A percentile compares a stretch with the other conserved stretches of the same genome.
Evolutionary conservation across 2,329 filamentous ascomycete species (phyloP).

Genomic region (Talaromyces sp.): DNA sequence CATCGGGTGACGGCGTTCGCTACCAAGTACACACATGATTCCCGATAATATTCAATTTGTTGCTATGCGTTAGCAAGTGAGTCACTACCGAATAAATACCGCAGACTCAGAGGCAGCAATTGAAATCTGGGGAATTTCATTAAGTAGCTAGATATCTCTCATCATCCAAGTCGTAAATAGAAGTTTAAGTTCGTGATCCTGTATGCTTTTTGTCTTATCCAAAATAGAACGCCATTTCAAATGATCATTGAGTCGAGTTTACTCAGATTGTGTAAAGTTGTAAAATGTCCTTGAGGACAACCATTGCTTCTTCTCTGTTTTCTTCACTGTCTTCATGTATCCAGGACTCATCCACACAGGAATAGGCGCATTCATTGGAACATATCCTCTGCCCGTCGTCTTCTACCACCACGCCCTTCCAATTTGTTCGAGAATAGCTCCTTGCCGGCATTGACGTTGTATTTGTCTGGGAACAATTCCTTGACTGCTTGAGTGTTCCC

Average conservation of each 20-base stretch:
- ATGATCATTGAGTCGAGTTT: not conserved
- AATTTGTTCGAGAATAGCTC: slow-evolving; percentile 65
- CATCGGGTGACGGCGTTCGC: not conserved
- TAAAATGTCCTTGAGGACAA: not conserved
- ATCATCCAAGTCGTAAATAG: not conserved
- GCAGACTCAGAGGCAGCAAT: too few relatives aligned
- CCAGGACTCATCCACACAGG: not conserved
- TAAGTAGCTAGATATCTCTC: slow-evolving; percentile 1
- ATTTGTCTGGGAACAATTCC: slow-evolving; percentile 68
- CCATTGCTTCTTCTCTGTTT: not conserved
- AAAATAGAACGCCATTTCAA: not conserved
- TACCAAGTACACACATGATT: not conserved
- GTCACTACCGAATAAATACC: not conserved
- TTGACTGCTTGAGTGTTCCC: slow-evolving; percentile 61
- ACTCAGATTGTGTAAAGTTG: not conserved
- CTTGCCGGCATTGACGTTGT: slow-evolving; percentile 58
- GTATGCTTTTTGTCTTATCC: not conserved
- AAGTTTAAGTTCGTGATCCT: not conserved
- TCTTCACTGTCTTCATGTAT: not conserved
- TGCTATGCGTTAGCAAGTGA: not conserved
- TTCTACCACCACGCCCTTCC: slow-evolving; percentile 56
- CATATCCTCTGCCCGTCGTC: slow-evolving; percentile 69
- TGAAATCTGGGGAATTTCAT: not conserved
- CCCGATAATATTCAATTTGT: not conserved
- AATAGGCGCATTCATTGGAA: slow-evolving; percentile 53